Evolutionary conservation across 176 grass and related monocot species (phyloP).

Genomic region (Musa beccarii): DNA sequence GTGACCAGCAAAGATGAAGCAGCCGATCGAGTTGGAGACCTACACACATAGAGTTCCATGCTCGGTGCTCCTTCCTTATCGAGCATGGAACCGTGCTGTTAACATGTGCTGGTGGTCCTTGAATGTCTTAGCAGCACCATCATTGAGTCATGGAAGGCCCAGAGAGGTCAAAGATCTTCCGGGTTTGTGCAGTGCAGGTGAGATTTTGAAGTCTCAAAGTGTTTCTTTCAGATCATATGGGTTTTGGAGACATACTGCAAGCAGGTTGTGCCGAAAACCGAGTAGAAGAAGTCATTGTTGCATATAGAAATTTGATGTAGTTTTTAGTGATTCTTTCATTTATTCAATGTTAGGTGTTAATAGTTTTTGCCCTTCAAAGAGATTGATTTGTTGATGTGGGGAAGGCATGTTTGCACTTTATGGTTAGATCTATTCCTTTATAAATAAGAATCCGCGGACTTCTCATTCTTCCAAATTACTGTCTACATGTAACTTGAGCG

Average conservation of each 20-base stretch:
- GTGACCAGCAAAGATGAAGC: neutral
- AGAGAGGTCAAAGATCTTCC: neutral
- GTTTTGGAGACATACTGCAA: constrained; percentile 29
- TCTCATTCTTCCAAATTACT: too few species aligned
- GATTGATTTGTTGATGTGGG: too few species aligned
- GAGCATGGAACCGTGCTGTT: neutral
- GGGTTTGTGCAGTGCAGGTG: neutral
- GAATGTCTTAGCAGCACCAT: neutral
- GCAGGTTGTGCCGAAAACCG: neutral
- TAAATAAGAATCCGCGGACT: too few species aligned
- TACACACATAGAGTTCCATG: neutral
- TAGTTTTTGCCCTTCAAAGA: too few species aligned
- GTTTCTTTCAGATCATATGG: neutral
- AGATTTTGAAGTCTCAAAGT: neutral
- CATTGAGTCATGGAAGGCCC: neutral
- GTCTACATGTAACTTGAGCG: too few species aligned
- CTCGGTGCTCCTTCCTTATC: neutral
- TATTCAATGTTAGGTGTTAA: too few species aligned
- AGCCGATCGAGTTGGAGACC: neutral
- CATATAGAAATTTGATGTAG: too few species aligned
- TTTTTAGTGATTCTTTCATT: too few species aligned
- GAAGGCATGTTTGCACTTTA: too few species aligned
- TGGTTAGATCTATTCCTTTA: too few species aligned
- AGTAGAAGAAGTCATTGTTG: too few species aligned
- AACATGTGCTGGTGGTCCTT: neutral